Percentiles rank a stretch among this genome's conserved stretches.
Evolutionary conservation across 768 basidiomycete species (phyloP).

Genomic region (Boletus sp.): DNA sequence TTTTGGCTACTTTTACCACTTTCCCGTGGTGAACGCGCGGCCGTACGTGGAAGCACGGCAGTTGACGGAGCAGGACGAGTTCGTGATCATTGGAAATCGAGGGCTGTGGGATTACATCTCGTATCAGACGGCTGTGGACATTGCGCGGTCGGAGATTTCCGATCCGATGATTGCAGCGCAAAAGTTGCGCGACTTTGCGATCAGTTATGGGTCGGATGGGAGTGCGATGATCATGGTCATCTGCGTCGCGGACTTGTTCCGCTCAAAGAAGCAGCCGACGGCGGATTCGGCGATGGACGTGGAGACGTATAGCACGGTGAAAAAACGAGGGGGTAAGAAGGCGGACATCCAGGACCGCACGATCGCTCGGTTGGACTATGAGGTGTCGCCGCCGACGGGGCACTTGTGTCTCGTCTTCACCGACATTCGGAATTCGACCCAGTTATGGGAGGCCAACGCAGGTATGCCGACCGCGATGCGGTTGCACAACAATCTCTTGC

Average conservation of each 20-base stretch:
- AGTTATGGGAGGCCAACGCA: conserved; percentile 92
- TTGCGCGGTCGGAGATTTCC: conserved; percentile 68
- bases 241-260: conserved; percentile 75
- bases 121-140: conserved; percentile 95
- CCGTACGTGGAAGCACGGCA: conserved; percentile 73
- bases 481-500: conserved; percentile 82
- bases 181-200: conserved; percentile 94
- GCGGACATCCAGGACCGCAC: conserved; percentile 54
- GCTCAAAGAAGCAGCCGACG: conserved; percentile 44
- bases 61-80: conserved; percentile 85
- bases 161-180: conserved; percentile 92
- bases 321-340: conserved; percentile 40
- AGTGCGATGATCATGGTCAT: conserved; percentile 99
- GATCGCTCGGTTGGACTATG: conserved; percentile 65
- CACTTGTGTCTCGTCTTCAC: conserved; percentile 95
- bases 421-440: conserved; percentile 95
- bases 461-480: conserved; percentile 95
- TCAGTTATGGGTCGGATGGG: conserved; percentile 92
- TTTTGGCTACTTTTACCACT: conserved; percentile 88
- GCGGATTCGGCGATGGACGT: conserved; percentile 37
- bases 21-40: conserved; percentile 87
- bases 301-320: conserved; percentile 29
- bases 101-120: conserved; percentile 94
- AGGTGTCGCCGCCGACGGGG: conserved; percentile 82
- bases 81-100: conserved; percentile 91